Evolutionary conservation across 2,329 filamentous ascomycete genomes (phyloP), one percentile per base, ranked within the genome.

Genomic region (Macrophomina tecta): DNA sequence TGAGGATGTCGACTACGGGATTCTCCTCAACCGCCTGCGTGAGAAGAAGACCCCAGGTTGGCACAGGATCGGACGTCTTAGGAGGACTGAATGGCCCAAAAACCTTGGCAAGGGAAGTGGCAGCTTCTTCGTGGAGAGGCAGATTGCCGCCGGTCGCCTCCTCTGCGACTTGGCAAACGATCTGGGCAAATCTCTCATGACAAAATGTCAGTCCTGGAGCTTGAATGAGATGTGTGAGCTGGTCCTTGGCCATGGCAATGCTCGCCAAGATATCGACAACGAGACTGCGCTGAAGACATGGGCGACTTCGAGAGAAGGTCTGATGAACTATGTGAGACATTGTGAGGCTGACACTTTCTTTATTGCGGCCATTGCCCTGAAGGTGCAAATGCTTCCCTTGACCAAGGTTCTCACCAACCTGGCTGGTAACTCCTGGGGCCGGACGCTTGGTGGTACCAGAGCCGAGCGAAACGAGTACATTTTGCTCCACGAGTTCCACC

Each of bases 391-490:
- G 83, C 85, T 99, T 52, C 92, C 95, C 14, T 82, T 99, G 64
- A 97, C 94, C 28, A 98, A 97, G 78, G 92, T 97, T 58, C 83
- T 99, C 70, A 99, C 95, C 14, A 98, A 98, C 74, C 84, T 99
- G 77, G 95, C 95, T 69, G 95, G 95, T 72, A 99, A 99, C 79
- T 98, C 95, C 0, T 99, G 95, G 95, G 94, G 94, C 65, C 89
- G 95, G 76, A 99, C 95, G 2, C 83, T 99, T 48, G 97, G 93
- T 45, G 95, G 95, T 79, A 99, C 95, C 23, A 90, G 95, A 76
- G 95, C 95, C 8, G 95, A 99, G 82, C 91, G 95, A 42, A 99
- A 99, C 80, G 95, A 99, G 81, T 99, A 97, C 85, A 99, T 99
- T 92, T 76, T 99, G 76, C 87, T 99, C 5, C 95, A 99, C 73